Evolutionary conservation across 331 rosid species (phyloP).

Genomic region (Malus hybrid): DNA sequence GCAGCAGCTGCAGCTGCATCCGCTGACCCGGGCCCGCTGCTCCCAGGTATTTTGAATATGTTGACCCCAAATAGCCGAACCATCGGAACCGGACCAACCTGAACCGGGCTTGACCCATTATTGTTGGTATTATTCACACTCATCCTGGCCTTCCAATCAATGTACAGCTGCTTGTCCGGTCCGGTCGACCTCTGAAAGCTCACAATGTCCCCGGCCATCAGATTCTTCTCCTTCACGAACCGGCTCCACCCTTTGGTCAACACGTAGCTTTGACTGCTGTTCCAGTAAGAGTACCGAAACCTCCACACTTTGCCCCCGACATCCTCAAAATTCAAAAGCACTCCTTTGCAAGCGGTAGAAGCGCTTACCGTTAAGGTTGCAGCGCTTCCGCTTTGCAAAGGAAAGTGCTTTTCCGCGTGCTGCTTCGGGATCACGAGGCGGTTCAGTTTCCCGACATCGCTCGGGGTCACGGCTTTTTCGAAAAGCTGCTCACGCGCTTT

Average conservation of each 20-base stretch:
- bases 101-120: slow-evolving; percentile 21
- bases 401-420: slow-evolving; percentile 94
- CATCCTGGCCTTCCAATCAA: slow-evolving; percentile 57
- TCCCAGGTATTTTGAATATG: slow-evolving; percentile 52
- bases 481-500: slow-evolving; percentile 68
- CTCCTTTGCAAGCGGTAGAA: slow-evolving; percentile 33
- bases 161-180: slow-evolving; percentile 62
- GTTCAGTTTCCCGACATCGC: slow-evolving; percentile 91
- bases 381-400: slow-evolving; percentile 36
- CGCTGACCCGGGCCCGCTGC: slow-evolving; percentile 1
- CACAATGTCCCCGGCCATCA: slow-evolving; percentile 87
- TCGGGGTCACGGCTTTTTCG: slow-evolving; percentile 88
- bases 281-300: slow-evolving; percentile 95
- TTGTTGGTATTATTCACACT: neutral
- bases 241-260: slow-evolving; percentile 97
- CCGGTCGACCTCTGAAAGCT: slow-evolving; percentile 68
- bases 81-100: slow-evolving; percentile 38
- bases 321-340: slow-evolving; percentile 76
- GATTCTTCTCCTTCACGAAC: slow-evolving; percentile 86
- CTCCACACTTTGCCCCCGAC: slow-evolving; percentile 95
- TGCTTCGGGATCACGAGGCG: slow-evolving; percentile 91
- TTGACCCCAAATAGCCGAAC: slow-evolving; percentile 86
- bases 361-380: neutral
- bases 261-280: slow-evolving; percentile 95
- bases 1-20: neutral